Evolutionary conservation across 108 stramenopile genomes (phyloP).

Genomic region (Cyclotella baltica): DNA sequence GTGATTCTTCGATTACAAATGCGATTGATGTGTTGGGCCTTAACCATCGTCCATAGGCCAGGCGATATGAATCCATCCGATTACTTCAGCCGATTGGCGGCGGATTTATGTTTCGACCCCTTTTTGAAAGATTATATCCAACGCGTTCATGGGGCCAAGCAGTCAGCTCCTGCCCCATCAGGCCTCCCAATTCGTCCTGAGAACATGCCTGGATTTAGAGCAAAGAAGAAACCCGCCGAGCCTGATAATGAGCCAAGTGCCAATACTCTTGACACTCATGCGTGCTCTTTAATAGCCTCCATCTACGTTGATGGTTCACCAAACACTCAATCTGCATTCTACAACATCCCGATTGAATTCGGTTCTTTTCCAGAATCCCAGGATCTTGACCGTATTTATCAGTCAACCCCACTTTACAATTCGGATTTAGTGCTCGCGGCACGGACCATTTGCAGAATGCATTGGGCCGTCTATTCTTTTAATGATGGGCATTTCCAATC

Average conservation of each 20-base stretch:
- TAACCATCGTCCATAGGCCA: constrained; percentile 14
- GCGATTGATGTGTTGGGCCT: constrained; percentile 9
- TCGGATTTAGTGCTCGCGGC: not conserved
- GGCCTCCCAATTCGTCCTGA: not conserved
- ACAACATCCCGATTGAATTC: not conserved
- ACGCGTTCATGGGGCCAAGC: not conserved
- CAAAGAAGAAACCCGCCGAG: not conserved
- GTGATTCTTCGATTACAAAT: constrained; percentile 2
- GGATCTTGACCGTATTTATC: not conserved
- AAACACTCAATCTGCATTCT: not conserved
- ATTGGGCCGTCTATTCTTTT: constrained; percentile 24
- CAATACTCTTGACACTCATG: not conserved
- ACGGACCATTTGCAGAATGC: not conserved
- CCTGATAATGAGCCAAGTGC: not conserved
- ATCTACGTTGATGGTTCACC: not conserved
- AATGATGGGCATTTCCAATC: constrained; percentile 17
- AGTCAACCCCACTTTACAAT: not conserved
- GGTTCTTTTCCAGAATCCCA: not conserved
- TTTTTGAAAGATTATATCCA: not conserved
- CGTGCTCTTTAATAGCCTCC: not conserved
- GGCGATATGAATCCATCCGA: not conserved
- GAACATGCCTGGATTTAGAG: not conserved
- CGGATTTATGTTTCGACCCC: constrained; percentile 17
- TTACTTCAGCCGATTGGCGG: constrained; percentile 7
- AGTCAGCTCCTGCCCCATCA: not conserved